Conservation (phyloP, 495 filamentous ascomycete species). For the Penicillium cosmopolitanum region DNA sequence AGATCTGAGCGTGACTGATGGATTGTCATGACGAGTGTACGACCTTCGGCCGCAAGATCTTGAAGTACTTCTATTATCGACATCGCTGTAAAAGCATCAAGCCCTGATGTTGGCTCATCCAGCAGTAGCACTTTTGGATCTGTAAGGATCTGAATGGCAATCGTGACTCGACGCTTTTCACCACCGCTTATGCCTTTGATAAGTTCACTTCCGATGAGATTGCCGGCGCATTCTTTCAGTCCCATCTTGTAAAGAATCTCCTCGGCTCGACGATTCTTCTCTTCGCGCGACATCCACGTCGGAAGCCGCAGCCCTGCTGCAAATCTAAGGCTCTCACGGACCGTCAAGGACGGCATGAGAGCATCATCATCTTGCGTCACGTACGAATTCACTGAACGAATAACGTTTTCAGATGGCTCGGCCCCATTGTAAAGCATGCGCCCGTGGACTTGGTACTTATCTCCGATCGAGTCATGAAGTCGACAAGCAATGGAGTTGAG, state of each 20-base stretch:
- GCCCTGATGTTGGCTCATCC: conserved; percentile 75
- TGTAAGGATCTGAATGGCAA: conserved; percentile 75
- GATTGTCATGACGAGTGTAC: conserved; percentile 73
- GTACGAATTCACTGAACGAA: conserved; percentile 71
- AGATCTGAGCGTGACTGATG: conserved; percentile 76
- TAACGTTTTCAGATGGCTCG: conserved; percentile 62
- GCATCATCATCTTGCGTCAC: conserved; percentile 79
- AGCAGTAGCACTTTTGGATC: conserved; percentile 70
- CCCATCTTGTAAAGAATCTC: conserved; percentile 74
- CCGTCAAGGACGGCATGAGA: conserved; percentile 71
- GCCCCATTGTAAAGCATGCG: conserved; percentile 69
- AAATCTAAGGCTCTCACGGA: conserved; percentile 71
- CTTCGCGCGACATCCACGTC: conserved; percentile 62
- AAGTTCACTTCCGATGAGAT: conserved; percentile 68
- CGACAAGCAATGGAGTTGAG: conserved; percentile 70
- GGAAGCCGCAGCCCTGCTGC: conserved; percentile 71
- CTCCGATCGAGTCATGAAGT: conserved; percentile 57
- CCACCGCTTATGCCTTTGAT: conserved; percentile 79
- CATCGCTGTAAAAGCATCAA: conserved; percentile 75
- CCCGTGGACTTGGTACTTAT: conserved; percentile 57
- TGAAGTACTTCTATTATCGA: conserved; percentile 74
- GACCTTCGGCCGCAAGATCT: conserved; percentile 69
- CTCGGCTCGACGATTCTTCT: conserved; percentile 68
- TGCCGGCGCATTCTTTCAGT: conserved; percentile 76
- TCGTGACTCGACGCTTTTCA: conserved; percentile 74